These are phyloP conservation scores for Rhodotorula sp. DNA, from an alignment of 1,284 basidiomycete species.

Conservation along the genomic window DNA sequence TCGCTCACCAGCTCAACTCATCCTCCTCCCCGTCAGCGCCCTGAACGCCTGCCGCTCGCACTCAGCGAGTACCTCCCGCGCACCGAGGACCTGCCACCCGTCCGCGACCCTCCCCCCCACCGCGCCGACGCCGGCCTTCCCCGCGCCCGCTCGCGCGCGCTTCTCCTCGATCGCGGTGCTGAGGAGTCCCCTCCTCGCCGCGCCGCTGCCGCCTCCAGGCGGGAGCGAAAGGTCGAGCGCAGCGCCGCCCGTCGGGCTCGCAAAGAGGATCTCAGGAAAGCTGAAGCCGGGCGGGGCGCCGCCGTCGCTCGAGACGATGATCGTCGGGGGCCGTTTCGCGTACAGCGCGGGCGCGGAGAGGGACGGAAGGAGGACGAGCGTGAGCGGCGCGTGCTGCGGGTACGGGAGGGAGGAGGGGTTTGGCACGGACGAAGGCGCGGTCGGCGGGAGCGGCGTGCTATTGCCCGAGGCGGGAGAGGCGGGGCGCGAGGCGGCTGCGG, in stretches of 20 bases:
- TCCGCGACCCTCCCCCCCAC: slow-evolving; percentile 2
- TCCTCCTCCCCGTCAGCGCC: slow-evolving; percentile 38
- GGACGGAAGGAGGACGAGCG: slow-evolving; percentile 17
- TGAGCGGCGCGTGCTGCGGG: slow-evolving; percentile 30
- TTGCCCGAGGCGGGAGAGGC: not conserved
- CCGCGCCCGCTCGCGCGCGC: not conserved
- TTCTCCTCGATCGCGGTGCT: slow-evolving; percentile 15
- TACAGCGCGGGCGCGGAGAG: slow-evolving; percentile 26
- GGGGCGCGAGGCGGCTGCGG: not conserved
- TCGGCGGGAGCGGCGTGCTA: not conserved
- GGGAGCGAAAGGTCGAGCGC: slow-evolving; percentile 28
- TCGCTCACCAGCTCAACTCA: slow-evolving; percentile 10
- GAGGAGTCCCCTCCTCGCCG: slow-evolving; percentile 1
- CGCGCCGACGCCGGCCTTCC: not conserved
- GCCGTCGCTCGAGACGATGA: slow-evolving; percentile 33
- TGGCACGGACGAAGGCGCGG: not conserved
- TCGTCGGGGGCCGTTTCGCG: slow-evolving; percentile 33
- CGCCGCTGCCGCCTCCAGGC: not conserved
- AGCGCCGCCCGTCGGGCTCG: slow-evolving; percentile 34
- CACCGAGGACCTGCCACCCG: slow-evolving; percentile 37
- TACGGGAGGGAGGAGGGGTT: slow-evolving; percentile 24
- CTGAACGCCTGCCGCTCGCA: slow-evolving; percentile 38
- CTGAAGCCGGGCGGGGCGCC: not conserved
- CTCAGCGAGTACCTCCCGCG: slow-evolving; percentile 27
- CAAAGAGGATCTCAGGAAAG: slow-evolving; percentile 34